Conservation (phyloP, 2,329 filamentous ascomycete species). For the Ophiostoma quercus region DNA sequence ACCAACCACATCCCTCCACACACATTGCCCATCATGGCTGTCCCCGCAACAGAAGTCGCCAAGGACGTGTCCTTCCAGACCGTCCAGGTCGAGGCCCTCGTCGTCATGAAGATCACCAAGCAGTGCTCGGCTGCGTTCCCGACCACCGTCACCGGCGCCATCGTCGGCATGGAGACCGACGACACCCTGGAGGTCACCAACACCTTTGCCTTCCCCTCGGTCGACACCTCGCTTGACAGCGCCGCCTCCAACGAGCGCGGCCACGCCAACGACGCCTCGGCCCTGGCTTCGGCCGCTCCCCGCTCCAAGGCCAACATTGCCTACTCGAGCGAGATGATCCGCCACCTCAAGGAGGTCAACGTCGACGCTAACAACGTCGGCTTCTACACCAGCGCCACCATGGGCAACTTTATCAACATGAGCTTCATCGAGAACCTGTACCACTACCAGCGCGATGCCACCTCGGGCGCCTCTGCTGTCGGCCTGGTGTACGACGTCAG, state of each 20-base stretch:
- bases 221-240: slow-evolving; percentile 62
- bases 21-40: slow-evolving; percentile 22
- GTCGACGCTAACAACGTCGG: slow-evolving; percentile 34
- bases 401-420: slow-evolving; percentile 96
- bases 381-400: slow-evolving; percentile 97
- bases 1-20: not conserved
- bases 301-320: slow-evolving; percentile 81
- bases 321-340: slow-evolving; percentile 97
- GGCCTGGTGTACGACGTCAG: slow-evolving; percentile 93
- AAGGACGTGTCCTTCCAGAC: slow-evolving; percentile 70
- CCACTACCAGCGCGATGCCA: slow-evolving; percentile 94
- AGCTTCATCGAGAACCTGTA: slow-evolving; percentile 97
- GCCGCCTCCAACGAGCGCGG: slow-evolving; percentile 24
- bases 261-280: slow-evolving; percentile 70
- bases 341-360: slow-evolving; percentile 80
- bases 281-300: slow-evolving; percentile 78
- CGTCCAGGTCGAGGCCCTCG: slow-evolving; percentile 92
- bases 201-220: slow-evolving; percentile 84
- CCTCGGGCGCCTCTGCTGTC: slow-evolving; percentile 79
- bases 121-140: slow-evolving; percentile 86
- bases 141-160: slow-evolving; percentile 78
- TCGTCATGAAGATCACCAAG: slow-evolving; percentile 97
- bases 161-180: slow-evolving; percentile 88
- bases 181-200: slow-evolving; percentile 86
- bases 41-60: slow-evolving; percentile 42